phyloP scores from a whole-genome alignment of 2,329 filamentous ascomycete genomes.

The Xylaria arbuscula region DNA sequence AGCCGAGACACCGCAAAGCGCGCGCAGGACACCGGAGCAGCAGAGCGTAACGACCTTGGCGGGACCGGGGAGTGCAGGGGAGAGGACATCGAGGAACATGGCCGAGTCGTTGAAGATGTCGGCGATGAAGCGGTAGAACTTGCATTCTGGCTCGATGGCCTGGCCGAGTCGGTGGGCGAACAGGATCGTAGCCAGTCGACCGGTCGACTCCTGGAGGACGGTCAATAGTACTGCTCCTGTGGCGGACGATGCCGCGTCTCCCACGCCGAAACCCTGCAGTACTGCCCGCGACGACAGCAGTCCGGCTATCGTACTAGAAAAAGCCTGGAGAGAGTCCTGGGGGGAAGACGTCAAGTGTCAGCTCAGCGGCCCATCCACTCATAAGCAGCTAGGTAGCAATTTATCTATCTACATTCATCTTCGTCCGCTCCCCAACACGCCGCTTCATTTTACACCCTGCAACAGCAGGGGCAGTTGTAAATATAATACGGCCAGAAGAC shows the following conservation, averaged over 20 bases:
- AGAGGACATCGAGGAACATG: slow-evolving; percentile 86
- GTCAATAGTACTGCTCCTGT: slow-evolving; percentile 85
- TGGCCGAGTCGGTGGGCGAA: slow-evolving; percentile 87
- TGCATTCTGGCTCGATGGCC: slow-evolving; percentile 88
- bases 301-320: slow-evolving; percentile 83
- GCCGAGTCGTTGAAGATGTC: slow-evolving; percentile 90
- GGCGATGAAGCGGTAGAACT: slow-evolving; percentile 86
- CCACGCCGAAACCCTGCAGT: slow-evolving; percentile 82
- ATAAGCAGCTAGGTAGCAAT: neutral
- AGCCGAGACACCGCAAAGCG: slow-evolving; percentile 88
- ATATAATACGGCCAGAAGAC: neutral
- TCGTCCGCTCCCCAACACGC: too few relatives aligned
- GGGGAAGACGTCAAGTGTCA: neutral
- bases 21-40: slow-evolving; percentile 62
- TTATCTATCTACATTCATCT: neutral
- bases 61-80: slow-evolving; percentile 69
- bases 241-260: slow-evolving; percentile 80
- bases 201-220: slow-evolving; percentile 83
- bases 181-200: slow-evolving; percentile 83
- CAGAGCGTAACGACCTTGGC: slow-evolving; percentile 64
- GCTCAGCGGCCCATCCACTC: neutral
- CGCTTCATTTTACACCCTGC: neutral
- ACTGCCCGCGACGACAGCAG: slow-evolving; percentile 85
- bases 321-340: slow-evolving; percentile 81
- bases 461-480: neutral